Base-by-base conservation (phyloP, 441 rosid genomes). In the Brassica balearica region DNA sequence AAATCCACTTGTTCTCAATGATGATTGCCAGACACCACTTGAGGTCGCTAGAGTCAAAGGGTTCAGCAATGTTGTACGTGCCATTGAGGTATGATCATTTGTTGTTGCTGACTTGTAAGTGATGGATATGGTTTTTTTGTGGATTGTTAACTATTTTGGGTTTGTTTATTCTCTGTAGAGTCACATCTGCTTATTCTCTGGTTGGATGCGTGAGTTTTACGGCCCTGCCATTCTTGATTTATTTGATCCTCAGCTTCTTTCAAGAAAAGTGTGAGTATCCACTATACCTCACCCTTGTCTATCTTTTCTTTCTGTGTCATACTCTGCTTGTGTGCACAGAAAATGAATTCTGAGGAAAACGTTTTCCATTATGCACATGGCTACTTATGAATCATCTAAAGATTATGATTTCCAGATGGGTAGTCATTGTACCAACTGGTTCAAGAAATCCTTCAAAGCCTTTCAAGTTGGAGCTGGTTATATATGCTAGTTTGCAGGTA, bases 31-130 rank as follows among this genome's bases (percentile, higher is more conserved):
- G 78, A 88, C 96, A 34, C 91, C 98, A 29, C 90, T 95, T 68
- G 95, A 92, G 68, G 90, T 95, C 66, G 99, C 99, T 72, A 87
- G 99, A 76, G 83, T 74, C 38, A 95, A 93, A 86, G 92, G 97
- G n/a, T 80, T 29, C 48, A 75, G 71, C 72, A 87, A 85, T 82
- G 94, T 90, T 56, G 97, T 93, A 8, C 94, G 94, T 34, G 77
- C 88, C 15, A 87, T 95, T 81, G 99, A 95, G 98, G 99, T 93
- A 69, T 69, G 65, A 29, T 74, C 58, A 15, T 58, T 56, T 5
- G 5, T 69, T 66, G 20, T 58, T 48, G 15, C 7, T n/a, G 51
- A 43, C 17, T 48, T 48, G 55, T 48, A 48, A 17, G 51, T 67
- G 71, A 70, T 17, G 25, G 11, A 36, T 41, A 67, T 46, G 43